Conservation (phyloP, 257 asterid species). For the Ophiorrhiza pumila region DNA sequence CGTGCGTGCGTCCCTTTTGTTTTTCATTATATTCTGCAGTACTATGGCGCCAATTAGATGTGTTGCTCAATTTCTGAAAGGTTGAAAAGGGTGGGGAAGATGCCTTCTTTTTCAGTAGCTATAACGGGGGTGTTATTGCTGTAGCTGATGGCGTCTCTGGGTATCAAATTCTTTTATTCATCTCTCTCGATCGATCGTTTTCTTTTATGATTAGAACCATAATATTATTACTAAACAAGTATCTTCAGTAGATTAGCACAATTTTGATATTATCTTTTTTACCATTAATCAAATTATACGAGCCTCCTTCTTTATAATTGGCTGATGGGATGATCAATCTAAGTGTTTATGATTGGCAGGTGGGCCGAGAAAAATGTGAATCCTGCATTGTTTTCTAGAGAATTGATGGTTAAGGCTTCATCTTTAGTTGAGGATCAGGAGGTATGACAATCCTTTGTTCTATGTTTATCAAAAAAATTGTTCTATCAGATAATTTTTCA, state of each 20-base stretch:
- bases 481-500: neutral
- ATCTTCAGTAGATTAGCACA: neutral
- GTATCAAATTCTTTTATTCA: conserved; percentile 26
- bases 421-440: conserved; percentile 58
- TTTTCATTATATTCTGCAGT: no score
- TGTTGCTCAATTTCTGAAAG: conserved; percentile 23
- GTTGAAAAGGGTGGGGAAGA: conserved; percentile 93
- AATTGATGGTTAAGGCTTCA: conserved; percentile 54
- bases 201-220: neutral
- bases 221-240: neutral
- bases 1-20: no score
- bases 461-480: neutral
- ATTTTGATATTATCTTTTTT: neutral
- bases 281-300: neutral
- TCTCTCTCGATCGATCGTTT: neutral
- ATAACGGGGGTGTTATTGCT: conserved; percentile 71
- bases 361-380: conserved; percentile 82
- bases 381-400: conserved; percentile 81
- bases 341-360: conserved; percentile 33
- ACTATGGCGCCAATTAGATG: neutral
- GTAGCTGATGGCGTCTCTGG: conserved; percentile 99
- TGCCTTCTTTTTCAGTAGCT: conserved; percentile 66
- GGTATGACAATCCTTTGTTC: conserved; percentile 37
- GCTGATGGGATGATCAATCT: neutral
- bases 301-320: neutral